Percentiles rank a stretch among this genome's conserved stretches.
Evolutionary conservation across 1,284 basidiomycete species (phyloP).

Genomic region (Sanguinoderma infundibulare): DNA sequence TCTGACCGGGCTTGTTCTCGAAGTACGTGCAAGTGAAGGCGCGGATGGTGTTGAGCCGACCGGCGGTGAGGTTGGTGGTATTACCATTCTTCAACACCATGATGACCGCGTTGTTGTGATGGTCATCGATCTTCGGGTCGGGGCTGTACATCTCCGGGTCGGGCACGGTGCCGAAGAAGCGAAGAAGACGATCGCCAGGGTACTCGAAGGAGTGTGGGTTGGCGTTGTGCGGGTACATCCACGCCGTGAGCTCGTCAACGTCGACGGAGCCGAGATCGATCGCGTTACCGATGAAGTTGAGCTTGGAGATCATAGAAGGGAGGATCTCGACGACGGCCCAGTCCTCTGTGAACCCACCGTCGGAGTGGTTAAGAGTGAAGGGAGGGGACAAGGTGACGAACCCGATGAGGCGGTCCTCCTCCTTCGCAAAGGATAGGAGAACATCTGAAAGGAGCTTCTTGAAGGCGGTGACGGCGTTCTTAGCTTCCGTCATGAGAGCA

Average conservation of each 20-base stretch:
- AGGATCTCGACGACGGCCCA: conserved; percentile 40
- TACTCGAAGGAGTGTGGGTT: conserved; percentile 25
- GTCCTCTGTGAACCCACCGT: conserved; percentile 36
- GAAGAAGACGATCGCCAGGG: conserved; percentile 30
- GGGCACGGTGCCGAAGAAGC: conserved; percentile 18
- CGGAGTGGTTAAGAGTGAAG: conserved; percentile 27
- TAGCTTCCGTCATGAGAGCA: conserved; percentile 23
- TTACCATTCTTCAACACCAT: conserved; percentile 22
- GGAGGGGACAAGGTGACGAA: conserved; percentile 34
- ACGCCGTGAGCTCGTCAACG: conserved; percentile 9
- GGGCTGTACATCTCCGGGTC: conserved; percentile 16
- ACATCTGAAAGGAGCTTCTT: conserved; percentile 32
- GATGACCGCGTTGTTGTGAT: conserved; percentile 14
- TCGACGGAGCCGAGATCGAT: conserved; percentile 27
- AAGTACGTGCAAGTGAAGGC: conserved; percentile 26
- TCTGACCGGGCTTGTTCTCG: conserved; percentile 5
- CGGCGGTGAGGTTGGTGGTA: conserved; percentile 20
- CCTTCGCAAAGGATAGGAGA: conserved; percentile 28
- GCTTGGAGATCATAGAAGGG: conserved; percentile 32
- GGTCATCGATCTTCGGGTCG: conserved; percentile 8
- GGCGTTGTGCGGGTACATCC: conserved; percentile 27
- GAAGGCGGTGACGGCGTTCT: conserved; percentile 28
- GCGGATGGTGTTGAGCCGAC: conserved; percentile 28
- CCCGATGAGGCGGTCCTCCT: conserved; percentile 37
- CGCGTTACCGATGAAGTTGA: conserved; percentile 24